Evolutionary conservation across 2,329 filamentous ascomycete genomes (phyloP).

Genomic region (Madurella mycetomatis): DNA sequence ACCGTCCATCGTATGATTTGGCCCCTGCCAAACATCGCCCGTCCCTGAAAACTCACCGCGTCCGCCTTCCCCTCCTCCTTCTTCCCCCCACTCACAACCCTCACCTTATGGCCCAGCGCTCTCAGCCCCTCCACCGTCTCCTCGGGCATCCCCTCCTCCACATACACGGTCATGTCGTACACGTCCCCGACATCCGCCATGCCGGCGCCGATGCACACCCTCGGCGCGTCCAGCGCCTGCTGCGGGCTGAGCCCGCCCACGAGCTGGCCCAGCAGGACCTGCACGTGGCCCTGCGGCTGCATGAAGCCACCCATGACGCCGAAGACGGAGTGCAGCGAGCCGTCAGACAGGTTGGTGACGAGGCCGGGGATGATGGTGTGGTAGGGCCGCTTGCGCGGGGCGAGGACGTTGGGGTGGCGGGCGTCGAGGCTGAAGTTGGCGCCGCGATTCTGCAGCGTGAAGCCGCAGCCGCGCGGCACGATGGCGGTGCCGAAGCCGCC

Average conservation of each 20-base stretch:
- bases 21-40: constrained; percentile 75
- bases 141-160: constrained; percentile 76
- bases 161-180: constrained; percentile 61
- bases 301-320: constrained; percentile 99
- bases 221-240: constrained; percentile 81
- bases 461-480: constrained; percentile 80
- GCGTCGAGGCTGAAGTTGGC: constrained; percentile 73
- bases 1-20: constrained; percentile 78
- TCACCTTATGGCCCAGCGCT: constrained; percentile 67
- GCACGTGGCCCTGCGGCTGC: constrained; percentile 95
- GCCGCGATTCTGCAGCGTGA: constrained; percentile 90
- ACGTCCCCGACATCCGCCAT: constrained; percentile 58
- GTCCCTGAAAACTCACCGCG: constrained; percentile 36
- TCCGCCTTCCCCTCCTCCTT: not conserved
- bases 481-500: constrained; percentile 83
- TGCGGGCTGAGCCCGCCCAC: constrained; percentile 79
- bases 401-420: constrained; percentile 74
- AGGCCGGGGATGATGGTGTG: constrained; percentile 96
- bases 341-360: constrained; percentile 71
- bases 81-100: constrained; percentile 56
- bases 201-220: constrained; percentile 80
- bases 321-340: constrained; percentile 75
- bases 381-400: constrained; percentile 82
- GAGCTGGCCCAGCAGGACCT: constrained; percentile 85
- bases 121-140: constrained; percentile 64